A percentile compares a stretch with the other conserved stretches of the same genome.
These are phyloP conservation scores for Tephrocybe sp. DNA, from an alignment of 768 basidiomycete genomes.

Conservation along the genomic window DNA sequence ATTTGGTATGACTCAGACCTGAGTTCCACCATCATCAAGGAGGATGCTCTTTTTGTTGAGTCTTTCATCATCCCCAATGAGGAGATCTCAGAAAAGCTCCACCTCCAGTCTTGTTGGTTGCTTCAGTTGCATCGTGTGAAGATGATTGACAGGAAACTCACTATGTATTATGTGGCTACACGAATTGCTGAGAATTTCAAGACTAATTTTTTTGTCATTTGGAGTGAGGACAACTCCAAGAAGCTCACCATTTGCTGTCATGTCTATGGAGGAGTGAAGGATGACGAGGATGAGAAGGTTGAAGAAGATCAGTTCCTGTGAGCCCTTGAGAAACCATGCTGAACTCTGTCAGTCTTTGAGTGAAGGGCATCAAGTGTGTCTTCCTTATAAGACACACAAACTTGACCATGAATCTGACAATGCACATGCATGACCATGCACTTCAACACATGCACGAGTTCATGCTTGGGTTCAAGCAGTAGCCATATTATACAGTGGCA, in stretches of 20 bases:
- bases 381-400: no score
- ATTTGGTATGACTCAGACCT: slow-evolving; percentile 98
- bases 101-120: slow-evolving; percentile 95
- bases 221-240: slow-evolving; percentile 98
- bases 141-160: slow-evolving; percentile 96
- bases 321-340: slow-evolving; percentile 95
- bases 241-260: slow-evolving; percentile 97
- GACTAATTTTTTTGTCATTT: slow-evolving; percentile 95
- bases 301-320: slow-evolving; percentile 97
- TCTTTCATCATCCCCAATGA: slow-evolving; percentile 99
- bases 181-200: slow-evolving; percentile 96
- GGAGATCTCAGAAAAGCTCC: slow-evolving; percentile 87
- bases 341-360: slow-evolving; percentile 91
- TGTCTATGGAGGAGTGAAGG: slow-evolving; percentile 75
- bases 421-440: no score
- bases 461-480: slow-evolving; percentile 15
- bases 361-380: slow-evolving; percentile 85
- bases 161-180: slow-evolving; percentile 92
- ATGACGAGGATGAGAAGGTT: slow-evolving; percentile 81
- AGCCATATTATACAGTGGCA: background rate
- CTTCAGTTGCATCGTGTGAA: slow-evolving; percentile 95
- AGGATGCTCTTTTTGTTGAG: slow-evolving; percentile 93
- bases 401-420: no score
- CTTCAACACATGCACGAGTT: slow-evolving; percentile 9
- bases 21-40: slow-evolving; percentile 92